Conservation (phyloP, 495 filamentous ascomycete genomes). For the Pyronema domesticum region DNA sequence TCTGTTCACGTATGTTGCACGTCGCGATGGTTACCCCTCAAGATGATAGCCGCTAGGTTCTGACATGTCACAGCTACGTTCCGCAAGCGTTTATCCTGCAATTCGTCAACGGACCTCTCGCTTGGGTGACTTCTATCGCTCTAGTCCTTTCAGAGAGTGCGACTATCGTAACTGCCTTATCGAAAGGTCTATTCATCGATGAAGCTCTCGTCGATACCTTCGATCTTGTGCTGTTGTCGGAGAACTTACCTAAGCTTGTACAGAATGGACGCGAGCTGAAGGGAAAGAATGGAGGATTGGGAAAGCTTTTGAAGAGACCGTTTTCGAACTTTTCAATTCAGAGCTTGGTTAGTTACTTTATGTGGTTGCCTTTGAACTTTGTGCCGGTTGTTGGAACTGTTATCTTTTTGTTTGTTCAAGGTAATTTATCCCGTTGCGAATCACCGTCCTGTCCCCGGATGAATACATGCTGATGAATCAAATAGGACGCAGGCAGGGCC, state of each 20-base stretch:
- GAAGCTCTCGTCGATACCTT: constrained; percentile 83
- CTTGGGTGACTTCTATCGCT: constrained; percentile 55
- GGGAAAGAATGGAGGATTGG: constrained; percentile 40
- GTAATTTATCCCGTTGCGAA: constrained; percentile 23
- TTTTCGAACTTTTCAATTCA: constrained; percentile 36
- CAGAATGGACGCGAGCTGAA: constrained; percentile 54
- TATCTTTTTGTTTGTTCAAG: constrained; percentile 61
- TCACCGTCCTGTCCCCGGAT: constrained; percentile 14
- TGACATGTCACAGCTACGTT: constrained; percentile 44
- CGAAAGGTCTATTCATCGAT: constrained; percentile 53
- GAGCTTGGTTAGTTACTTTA: constrained; percentile 12
- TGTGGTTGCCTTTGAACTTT: constrained; percentile 70
- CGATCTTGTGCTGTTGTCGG: constrained; percentile 54
- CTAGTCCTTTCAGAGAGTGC: constrained; percentile 70
- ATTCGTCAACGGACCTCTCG: constrained; percentile 70
- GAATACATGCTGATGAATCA: not conserved
- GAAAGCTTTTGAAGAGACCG: constrained; percentile 55
- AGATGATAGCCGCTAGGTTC: not conserved
- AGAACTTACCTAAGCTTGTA: constrained; percentile 41
- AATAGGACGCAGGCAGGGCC: constrained; percentile 10
- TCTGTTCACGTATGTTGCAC: constrained; percentile 12
- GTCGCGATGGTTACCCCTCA: not conserved
- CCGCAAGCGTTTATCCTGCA: constrained; percentile 70
- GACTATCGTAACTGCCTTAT: constrained; percentile 53
- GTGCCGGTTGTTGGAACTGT: constrained; percentile 80